phyloP scores from a whole-genome alignment of 2,329 filamentous ascomycete genomes.

The Microcera coccophila region DNA sequence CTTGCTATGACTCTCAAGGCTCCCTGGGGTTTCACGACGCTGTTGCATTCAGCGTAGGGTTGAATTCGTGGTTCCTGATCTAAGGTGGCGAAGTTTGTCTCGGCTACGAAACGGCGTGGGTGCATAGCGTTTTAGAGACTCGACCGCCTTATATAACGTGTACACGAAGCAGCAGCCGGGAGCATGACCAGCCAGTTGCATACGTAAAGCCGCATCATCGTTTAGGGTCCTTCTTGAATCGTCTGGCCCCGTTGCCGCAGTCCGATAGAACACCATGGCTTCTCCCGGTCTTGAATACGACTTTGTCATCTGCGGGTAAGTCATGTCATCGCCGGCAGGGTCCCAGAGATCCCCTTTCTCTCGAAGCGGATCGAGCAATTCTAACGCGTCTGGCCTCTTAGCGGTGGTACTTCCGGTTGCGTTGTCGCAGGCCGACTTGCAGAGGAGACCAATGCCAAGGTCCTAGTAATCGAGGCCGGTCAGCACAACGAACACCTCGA shows the following conservation, averaged over 20 bases:
- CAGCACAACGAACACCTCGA: conserved; percentile 42
- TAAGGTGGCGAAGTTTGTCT: background rate
- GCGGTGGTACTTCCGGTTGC: conserved; percentile 37
- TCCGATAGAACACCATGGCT: conserved; percentile 14
- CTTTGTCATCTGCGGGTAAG: conserved; percentile 35
- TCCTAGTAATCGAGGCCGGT: conserved; percentile 38
- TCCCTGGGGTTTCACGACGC: background rate
- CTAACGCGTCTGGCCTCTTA: conserved; percentile 11
- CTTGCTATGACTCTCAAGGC: background rate
- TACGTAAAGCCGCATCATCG: background rate
- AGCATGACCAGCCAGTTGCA: background rate
- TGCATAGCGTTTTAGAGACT: background rate
- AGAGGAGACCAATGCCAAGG: conserved; percentile 28
- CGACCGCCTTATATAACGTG: background rate
- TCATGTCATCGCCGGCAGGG: background rate
- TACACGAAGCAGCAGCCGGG: background rate
- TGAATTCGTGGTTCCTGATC: background rate
- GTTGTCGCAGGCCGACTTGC: conserved; percentile 37
- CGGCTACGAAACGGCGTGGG: background rate
- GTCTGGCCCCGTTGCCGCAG: background rate
- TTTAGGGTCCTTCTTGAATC: too few relatives aligned
- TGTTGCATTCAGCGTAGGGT: background rate
- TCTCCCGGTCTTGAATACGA: conserved; percentile 24
- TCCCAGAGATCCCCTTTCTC: background rate
- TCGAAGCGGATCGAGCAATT: background rate